Evolutionary conservation across 768 basidiomycete species (phyloP), one percentile per base, ranked within the genome.

Genomic region (Pisolithus tinctorius): DNA sequence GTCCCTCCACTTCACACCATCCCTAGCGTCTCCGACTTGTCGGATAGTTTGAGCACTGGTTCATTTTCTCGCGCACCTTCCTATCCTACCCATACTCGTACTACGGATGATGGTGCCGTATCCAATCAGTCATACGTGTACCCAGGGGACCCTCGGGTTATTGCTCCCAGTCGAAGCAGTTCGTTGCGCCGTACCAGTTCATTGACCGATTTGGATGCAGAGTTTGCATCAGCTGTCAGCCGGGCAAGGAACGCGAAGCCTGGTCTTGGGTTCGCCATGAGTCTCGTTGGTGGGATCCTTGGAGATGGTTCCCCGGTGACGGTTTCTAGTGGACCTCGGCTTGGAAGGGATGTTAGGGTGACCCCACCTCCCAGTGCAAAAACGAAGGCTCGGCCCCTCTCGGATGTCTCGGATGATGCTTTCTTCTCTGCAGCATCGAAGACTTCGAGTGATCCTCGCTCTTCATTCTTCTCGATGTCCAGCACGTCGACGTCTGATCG

Each of bases 51-150:
- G 3, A 75, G 72, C 56, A 61, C 66, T 0, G 63, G 61, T 9
- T 67, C 71, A 14, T 66, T 75, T 10, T 72, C 76, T 11, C 70
- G 70, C 30, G 59, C 64, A 1, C 72, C 70, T 0, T 83, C 82
- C 0, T 69, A 82, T 11, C 71, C 79, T 1, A 80, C 79, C 3
- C 78, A 82, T 53, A 76, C 74, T 3, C 81, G 82, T 23, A 85
- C 88, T 3, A 78, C 83, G 5, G 89, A 92, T 58, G 89, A 92
- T 55, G 81, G 71, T 0, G 84, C 80, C 7, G 81, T 90, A 25
- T 78, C 78, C 7, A 76, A 78, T 34, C 78, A 81, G 46, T 78
- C 78, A 10, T 86, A 85, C 55, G 69, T 86, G 6, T 88, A 88
- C 62, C 82, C 79, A 6, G 84, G 85, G 3, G 88, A 88, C 58